Conservation (phyloP, 2,329 filamentous ascomycete species). For the Fusarium miscanthi region DNA sequence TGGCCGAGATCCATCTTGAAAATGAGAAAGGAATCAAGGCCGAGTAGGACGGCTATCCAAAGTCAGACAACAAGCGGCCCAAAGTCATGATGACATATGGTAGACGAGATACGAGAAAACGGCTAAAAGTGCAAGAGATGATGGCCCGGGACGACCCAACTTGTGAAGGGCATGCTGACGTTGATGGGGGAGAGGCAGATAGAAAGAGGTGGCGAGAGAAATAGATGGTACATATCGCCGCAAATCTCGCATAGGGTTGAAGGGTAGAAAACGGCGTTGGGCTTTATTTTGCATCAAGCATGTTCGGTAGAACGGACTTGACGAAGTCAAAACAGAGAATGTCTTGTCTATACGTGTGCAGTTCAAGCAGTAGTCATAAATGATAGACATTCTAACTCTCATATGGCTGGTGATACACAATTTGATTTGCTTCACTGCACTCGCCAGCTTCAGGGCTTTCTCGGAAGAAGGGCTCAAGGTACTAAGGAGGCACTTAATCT, state of each 20-base stretch:
- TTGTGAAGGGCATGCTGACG: conserved; percentile 27
- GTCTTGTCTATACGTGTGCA: conserved; percentile 18
- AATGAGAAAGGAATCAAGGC: conserved; percentile 49
- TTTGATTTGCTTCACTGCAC: background rate
- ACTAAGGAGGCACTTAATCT: background rate
- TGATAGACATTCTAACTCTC: conserved; percentile 15
- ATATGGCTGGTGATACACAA: background rate
- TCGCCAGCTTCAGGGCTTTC: background rate
- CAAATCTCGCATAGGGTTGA: conserved; percentile 15
- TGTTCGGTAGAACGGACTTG: conserved; percentile 22
- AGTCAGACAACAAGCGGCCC: conserved; percentile 20
- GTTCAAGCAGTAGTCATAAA: conserved; percentile 14
- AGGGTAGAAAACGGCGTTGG: conserved; percentile 29
- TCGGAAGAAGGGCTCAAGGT: background rate
- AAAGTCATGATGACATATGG: conserved; percentile 15
- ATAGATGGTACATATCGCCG: conserved; percentile 30
- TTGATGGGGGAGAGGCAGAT: conserved; percentile 33
- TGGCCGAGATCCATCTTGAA: conserved; percentile 62
- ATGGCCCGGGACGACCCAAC: conserved; percentile 11
- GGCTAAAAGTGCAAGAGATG: conserved; percentile 29
- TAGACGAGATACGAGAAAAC: conserved; percentile 32
- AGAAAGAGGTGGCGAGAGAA: conserved; percentile 29
- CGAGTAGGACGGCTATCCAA: conserved; percentile 35
- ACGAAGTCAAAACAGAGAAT: background rate
- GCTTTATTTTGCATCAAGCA: conserved; percentile 30